Conservation (phyloP, 2,329 filamentous ascomycete species). For the Xylariaceae sp. region DNA sequence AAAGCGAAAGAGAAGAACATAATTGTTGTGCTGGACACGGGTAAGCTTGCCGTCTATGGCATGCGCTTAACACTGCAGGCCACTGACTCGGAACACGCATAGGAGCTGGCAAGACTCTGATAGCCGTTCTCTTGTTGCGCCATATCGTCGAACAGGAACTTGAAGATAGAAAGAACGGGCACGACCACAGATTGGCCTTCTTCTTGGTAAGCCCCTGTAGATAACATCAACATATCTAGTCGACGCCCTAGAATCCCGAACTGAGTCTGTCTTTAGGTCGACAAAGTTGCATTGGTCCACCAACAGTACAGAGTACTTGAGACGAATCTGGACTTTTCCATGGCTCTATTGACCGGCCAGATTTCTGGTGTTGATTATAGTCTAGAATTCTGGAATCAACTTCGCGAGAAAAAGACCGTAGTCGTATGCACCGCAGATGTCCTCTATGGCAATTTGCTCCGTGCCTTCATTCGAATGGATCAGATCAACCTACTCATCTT, state of each 20-base stretch:
- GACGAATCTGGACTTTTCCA: constrained; percentile 70
- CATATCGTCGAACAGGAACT: constrained; percentile 74
- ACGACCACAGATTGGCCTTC: constrained; percentile 65
- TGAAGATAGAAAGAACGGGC: constrained; percentile 57
- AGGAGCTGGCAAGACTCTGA: constrained; percentile 94
- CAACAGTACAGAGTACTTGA: constrained; percentile 82
- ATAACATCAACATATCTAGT: neutral
- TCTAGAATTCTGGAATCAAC: constrained; percentile 46
- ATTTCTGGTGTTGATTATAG: constrained; percentile 43
- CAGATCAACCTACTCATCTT: constrained; percentile 89
- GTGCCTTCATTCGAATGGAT: constrained; percentile 72
- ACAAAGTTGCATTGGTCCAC: constrained; percentile 83
- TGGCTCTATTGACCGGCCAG: constrained; percentile 71
- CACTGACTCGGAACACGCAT: constrained; percentile 12
- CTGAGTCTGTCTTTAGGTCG: constrained; percentile 47
- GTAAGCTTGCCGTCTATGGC: constrained; percentile 34
- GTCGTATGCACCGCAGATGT: constrained; percentile 92
- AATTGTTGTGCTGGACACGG: constrained; percentile 92
- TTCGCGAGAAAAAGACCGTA: constrained; percentile 64
- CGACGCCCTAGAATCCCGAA: neutral
- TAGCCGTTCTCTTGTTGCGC: constrained; percentile 78
- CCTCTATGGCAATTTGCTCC: constrained; percentile 69
- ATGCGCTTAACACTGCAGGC: neutral
- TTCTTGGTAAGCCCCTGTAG: constrained; percentile 59
- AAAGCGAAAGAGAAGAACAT: constrained; percentile 77